phyloP scores from a whole-genome alignment of 148 eudicot genomes.

The Arctostaphylos glauca region DNA sequence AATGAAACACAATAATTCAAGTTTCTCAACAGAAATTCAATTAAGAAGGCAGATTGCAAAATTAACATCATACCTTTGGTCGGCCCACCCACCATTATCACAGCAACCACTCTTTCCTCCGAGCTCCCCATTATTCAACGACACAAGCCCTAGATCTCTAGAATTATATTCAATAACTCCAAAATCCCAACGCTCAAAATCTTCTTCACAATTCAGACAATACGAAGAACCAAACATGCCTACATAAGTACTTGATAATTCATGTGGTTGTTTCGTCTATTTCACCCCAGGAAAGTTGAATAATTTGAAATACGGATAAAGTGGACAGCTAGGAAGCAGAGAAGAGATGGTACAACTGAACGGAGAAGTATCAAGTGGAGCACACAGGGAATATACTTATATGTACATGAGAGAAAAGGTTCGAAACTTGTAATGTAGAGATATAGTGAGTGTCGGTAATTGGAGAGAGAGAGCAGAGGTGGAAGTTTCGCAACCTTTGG shows the following conservation, averaged over 20 bases:
- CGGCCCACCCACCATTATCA: constrained; percentile 98
- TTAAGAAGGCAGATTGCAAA: not conserved
- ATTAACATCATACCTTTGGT: constrained; percentile 62
- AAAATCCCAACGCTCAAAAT: not conserved
- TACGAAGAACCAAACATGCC: constrained; percentile 6
- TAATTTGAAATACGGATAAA: not conserved
- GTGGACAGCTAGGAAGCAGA: constrained; percentile 9
- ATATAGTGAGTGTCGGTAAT: constrained; percentile 12
- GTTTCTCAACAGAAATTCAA: not conserved
- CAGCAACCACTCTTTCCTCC: constrained; percentile 82
- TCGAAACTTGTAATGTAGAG: not conserved
- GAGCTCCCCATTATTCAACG: constrained; percentile 55
- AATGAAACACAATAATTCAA: not conserved
- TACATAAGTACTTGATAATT: not conserved
- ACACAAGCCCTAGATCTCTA: constrained; percentile 23
- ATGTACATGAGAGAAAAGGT: not conserved
- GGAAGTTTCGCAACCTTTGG: constrained; percentile 14
- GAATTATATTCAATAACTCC: not conserved
- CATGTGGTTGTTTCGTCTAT: not conserved
- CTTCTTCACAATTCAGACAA: not conserved
- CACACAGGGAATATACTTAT: not conserved
- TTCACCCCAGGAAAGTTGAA: not conserved
- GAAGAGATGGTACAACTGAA: not conserved
- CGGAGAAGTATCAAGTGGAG: not conserved
- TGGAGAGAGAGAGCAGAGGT: not conserved